Evolutionary conservation across 2,329 filamentous ascomycete species (phyloP).

Genomic region (Epichloe glyceriae): DNA sequence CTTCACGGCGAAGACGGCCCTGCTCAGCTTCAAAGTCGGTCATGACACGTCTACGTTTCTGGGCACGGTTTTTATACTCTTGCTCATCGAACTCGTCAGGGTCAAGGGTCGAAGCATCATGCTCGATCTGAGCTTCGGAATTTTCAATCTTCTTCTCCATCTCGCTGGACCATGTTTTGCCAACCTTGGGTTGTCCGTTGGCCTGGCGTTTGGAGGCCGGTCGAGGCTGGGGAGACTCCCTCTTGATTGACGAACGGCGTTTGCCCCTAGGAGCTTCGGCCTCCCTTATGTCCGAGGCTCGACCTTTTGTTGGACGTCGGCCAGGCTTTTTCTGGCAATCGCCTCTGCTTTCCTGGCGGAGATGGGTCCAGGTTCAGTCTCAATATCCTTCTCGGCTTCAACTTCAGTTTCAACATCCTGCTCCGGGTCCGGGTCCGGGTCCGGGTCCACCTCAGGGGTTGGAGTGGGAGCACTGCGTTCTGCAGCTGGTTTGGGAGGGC

Average conservation of each 20-base stretch:
- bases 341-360: constrained; percentile 14
- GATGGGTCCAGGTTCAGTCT: constrained; percentile 20
- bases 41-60: constrained; percentile 58
- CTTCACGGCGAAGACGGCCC: constrained; percentile 47
- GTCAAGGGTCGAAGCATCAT: constrained; percentile 32
- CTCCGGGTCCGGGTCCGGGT: constrained; percentile 7
- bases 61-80: constrained; percentile 40
- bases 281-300: constrained; percentile 38
- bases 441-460: constrained; percentile 18
- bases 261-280: constrained; percentile 34
- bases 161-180: constrained; percentile 43
- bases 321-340: constrained; percentile 18
- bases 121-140: constrained; percentile 29
- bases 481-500: constrained; percentile 41
- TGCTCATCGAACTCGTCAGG: constrained; percentile 29
- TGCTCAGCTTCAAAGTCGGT: constrained; percentile 49
- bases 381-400: constrained; percentile 23
- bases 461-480: constrained; percentile 29
- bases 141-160: constrained; percentile 29
- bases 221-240: constrained; percentile 33
- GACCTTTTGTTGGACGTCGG: constrained; percentile 32
- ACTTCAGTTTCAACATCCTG: constrained; percentile 17
- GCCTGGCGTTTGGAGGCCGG: constrained; percentile 44
- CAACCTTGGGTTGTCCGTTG: constrained; percentile 50
- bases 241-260: constrained; percentile 39